These are phyloP conservation scores for Ceratocystis diversiconidia DNA, from an alignment of 2,329 filamentous ascomycete species.

Conservation along the genomic window DNA sequence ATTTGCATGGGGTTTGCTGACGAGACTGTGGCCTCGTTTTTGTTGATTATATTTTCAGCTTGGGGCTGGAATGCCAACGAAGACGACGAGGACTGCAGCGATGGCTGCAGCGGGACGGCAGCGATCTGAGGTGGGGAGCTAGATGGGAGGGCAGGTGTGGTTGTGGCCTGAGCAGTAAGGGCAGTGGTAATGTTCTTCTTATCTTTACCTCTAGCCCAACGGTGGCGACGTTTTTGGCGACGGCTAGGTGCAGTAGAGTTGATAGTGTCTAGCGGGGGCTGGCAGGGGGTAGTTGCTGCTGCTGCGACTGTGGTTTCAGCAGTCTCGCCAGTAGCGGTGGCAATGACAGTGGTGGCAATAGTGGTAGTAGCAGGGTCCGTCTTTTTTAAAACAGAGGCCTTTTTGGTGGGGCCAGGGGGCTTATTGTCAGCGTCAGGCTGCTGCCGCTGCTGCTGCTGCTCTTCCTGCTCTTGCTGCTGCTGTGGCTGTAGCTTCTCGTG, in stretches of 20 bases:
- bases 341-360: not conserved
- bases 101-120: not conserved
- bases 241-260: not conserved
- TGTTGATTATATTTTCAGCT: not conserved
- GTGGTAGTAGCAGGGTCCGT: not conserved
- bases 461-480: not conserved
- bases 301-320: not conserved
- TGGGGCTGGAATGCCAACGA: not conserved
- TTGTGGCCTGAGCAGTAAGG: not conserved
- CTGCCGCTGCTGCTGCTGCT: no score
- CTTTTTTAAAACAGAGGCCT: not conserved
- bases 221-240: not conserved
- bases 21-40: not conserved
- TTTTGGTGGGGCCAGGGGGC: not conserved
- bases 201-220: not conserved
- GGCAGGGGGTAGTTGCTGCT: not conserved
- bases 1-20: not conserved
- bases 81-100: not conserved
- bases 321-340: not conserved
- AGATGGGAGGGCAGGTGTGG: constrained; percentile 6
- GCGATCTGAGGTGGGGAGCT: not conserved
- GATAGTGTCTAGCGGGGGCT: not conserved
- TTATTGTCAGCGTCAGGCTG: not conserved
- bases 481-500: not conserved
- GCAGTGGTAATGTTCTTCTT: not conserved